Base-by-base conservation (phyloP, 2,329 filamentous ascomycete genomes). In the Cephalotrichum gorgonifer region DNA sequence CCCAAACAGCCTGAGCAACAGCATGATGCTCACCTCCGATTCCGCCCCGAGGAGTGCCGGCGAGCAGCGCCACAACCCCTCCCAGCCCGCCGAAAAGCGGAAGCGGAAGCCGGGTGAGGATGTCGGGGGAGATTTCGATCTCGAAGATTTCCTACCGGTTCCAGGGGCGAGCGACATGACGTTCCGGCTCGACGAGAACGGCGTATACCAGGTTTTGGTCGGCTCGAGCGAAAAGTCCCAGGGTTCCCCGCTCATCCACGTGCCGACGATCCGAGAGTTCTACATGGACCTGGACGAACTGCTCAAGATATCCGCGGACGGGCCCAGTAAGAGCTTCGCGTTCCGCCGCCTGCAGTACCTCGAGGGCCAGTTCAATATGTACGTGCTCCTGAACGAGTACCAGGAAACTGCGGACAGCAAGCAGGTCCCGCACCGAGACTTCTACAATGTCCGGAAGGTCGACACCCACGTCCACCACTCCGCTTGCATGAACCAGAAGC, bases 401-500 rank as follows among this genome's bases (percentile, higher is more conserved):
- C 90, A 97, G 62, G 93, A 98, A 66, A 93, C 94, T 47, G 91
- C 93, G 51, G 93, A 98, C 70, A 96, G 88, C 64, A 98, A 98
- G 66, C 91, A 87, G 58, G 93, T 97, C 49, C 93, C 93, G 3
- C 93, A 98, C 66, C 83, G 93, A 71, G 93, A 98, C 67, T 98
- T 98, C 62, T 98, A 98, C 73, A 98, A 98, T 62, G 93, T 98
- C 44, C 80, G 93, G 62, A 98, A 98, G 66, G 93, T 98, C 46
- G 93, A 98, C 62, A 98, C 93, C 8, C 93, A 98, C 75, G 93
- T 98, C 57, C 93, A 98, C 63, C 93, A 98, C 66, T 98, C 93
- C 15, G 93, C 93, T 23, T 98, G 93, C 64, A 98, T 98, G 93
- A 98, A 98, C 62, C 93, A 98, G 67, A 98, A 98, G 69, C 93